Base-by-base conservation (phyloP, 345 rosid species). In the Eucalyptus paniculata region DNA sequence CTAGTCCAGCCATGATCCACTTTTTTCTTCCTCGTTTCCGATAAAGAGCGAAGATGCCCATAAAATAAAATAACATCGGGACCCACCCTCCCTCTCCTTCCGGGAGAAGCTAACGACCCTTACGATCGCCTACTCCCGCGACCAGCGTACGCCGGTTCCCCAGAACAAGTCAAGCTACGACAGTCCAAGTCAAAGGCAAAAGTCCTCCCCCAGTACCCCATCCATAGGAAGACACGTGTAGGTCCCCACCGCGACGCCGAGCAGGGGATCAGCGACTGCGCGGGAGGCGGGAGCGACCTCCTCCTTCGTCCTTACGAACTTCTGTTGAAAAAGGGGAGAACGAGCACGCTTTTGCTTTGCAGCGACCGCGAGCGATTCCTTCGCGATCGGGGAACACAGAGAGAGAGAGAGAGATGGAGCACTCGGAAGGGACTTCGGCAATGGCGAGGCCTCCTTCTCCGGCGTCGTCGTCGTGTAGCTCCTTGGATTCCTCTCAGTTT, bases 371-470 rank as follows among this genome's bases (percentile, higher is more conserved):
- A 62, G 69, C 69, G 17, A 62, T 86, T 62, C 17, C 69, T 28
- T 28, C 28, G 34, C 69, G 69, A 62, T 62, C 34, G 32, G 32
- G 37, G 6, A 17, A 65, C 37, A n/a, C 21, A 4, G 50, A 49
- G 50, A 49, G 50, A 49, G 51, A 49, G 72, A 65, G 77, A 65
- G 77, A 65, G 37, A n/a, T 7, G 10, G 17, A n/a, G 77, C 17
- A 18, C 19, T 30, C 72, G 72, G 34, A 30, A 17, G 54, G 19
- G 37, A 30, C 72, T 28, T 51, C 88, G 87, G 51, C 86, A 92
- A 95, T 95, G 97, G 93, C 19, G 37, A n/a, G 80, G 90, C 54
- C 90, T 12, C 87, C 95, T 26, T 94, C 97, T 40, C 91, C 98
- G 14, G 89, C 95, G 88, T 89, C 95, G 42, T 90, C 95, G 42